Evolutionary conservation across 257 asterid genomes (phyloP).

Genomic region (Primulina eburnea): DNA sequence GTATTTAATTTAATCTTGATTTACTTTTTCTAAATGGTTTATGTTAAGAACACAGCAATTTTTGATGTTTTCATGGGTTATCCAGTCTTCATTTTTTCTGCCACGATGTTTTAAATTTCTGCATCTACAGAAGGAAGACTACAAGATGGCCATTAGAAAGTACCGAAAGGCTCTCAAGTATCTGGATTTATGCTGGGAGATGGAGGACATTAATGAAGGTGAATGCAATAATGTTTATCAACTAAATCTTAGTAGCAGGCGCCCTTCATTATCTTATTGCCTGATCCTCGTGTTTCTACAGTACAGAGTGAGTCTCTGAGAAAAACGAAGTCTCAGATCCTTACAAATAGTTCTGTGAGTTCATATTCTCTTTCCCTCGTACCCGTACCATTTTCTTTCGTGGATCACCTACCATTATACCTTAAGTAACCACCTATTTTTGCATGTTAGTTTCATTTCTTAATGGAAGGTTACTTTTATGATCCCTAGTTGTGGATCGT

Average conservation of each 20-base stretch:
- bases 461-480: background rate
- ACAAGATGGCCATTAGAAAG: conserved; percentile 86
- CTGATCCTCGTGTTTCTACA: conserved; percentile 26
- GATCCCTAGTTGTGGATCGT: too few relatives aligned
- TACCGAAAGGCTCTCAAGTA: conserved; percentile 82
- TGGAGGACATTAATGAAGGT: conserved; percentile 70
- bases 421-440: background rate
- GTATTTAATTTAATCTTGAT: background rate
- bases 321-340: conserved; percentile 69
- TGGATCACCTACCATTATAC: background rate
- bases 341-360: conserved; percentile 78
- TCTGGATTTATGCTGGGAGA: conserved; percentile 86
- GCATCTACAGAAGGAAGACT: conserved; percentile 62
- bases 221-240: conserved; percentile 6
- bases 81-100: background rate
- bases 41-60: background rate
- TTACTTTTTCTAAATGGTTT: background rate
- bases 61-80: conserved; percentile 7
- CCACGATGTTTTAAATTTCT: background rate
- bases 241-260: background rate
- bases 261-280: conserved; percentile 6
- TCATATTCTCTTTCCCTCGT: conserved; percentile 14
- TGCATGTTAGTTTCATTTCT: background rate
- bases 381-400: background rate
- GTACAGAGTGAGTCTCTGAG: conserved; percentile 45